Evolutionary conservation across 1,139 yeast genomes (phyloP).

Genomic region (Sugiyamaella pinicola): DNA sequence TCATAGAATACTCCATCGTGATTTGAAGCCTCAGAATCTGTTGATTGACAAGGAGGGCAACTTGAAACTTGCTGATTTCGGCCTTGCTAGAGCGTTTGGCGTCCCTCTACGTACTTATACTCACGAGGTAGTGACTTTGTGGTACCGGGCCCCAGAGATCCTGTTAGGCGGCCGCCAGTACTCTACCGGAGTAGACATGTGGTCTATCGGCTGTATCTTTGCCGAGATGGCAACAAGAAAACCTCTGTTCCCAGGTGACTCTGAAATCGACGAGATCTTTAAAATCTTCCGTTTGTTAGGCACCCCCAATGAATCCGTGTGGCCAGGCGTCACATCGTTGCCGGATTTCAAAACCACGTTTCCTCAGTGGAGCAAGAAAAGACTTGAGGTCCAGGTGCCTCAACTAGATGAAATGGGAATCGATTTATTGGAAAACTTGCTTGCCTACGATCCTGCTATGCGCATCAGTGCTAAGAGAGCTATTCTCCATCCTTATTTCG

Average conservation of each 20-base stretch:
- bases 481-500: slow-evolving; percentile 83
- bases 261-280: slow-evolving; percentile 96
- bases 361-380: slow-evolving; percentile 89
- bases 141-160: slow-evolving; percentile 98
- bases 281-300: slow-evolving; percentile 91
- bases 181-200: slow-evolving; percentile 97
- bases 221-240: slow-evolving; percentile 98
- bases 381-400: slow-evolving; percentile 73
- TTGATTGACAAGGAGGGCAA: slow-evolving; percentile 94
- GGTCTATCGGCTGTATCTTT: slow-evolving; percentile 98
- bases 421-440: slow-evolving; percentile 74
- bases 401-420: slow-evolving; percentile 71
- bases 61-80: slow-evolving; percentile 94
- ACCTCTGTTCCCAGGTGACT: slow-evolving; percentile 96
- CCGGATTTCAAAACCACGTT: slow-evolving; percentile 95
- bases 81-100: slow-evolving; percentile 95
- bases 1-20: slow-evolving; percentile 93
- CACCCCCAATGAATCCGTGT: slow-evolving; percentile 87
- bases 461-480: slow-evolving; percentile 96
- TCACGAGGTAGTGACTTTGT: slow-evolving; percentile 94
- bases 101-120: slow-evolving; percentile 96
- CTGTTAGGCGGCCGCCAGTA: slow-evolving; percentile 95
- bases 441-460: slow-evolving; percentile 90
- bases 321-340: slow-evolving; percentile 95
- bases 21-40: slow-evolving; percentile 93